Evolutionary conservation across 148 eudicot genomes (phyloP), one percentile per base, ranked within the genome.

Genomic region (Simmondsia chinensis): DNA sequence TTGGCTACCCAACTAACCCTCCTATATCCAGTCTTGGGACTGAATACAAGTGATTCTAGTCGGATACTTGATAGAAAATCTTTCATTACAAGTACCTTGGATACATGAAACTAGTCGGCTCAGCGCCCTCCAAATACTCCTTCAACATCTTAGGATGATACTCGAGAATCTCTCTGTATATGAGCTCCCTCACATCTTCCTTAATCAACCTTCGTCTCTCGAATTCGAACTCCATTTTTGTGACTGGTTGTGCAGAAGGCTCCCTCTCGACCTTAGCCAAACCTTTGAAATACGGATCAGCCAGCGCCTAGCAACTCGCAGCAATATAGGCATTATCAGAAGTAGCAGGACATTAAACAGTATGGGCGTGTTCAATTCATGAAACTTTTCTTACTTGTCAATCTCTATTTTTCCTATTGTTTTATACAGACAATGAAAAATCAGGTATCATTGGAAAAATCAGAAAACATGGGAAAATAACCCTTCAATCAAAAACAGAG

Each of bases 91-190:
- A n/a, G 39, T 64, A 89, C 97, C 97, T 89, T 33, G 97, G 97
- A 72, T 84, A 89, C 95, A 89, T 89, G 73, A 81, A 89, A 51
- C 71, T 63, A 18, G 95, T 89, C 36, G 87, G 95, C 37, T 89
- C 95, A 20, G 82, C 58, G 37, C 97, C 97, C 46, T 89, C 93
- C 32, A 76, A 31, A 52, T 22, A 68, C 56, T 89, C 97, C 61
- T 85, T 78, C 77, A 89, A 64, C 97, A 89, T 89, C 51, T 82
- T 50, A 17, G 95, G 97, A 69, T 89, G 97, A 57, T 89, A 89
- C 57, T 89, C 97, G 24, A 89, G 93, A 70, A 82, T 91, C 57
- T 91, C 97, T 20, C 95, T 58, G 46, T 85, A 85, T 42, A 91
- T 91, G 59, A 91, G 71, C 68, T 89, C 97, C 53, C 97, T 65